Evolutionary conservation across 192 early-diverging fungal genomes (phyloP), one percentile per base, ranked within the genome.

Genomic region (Dimargaris cristalligena): DNA sequence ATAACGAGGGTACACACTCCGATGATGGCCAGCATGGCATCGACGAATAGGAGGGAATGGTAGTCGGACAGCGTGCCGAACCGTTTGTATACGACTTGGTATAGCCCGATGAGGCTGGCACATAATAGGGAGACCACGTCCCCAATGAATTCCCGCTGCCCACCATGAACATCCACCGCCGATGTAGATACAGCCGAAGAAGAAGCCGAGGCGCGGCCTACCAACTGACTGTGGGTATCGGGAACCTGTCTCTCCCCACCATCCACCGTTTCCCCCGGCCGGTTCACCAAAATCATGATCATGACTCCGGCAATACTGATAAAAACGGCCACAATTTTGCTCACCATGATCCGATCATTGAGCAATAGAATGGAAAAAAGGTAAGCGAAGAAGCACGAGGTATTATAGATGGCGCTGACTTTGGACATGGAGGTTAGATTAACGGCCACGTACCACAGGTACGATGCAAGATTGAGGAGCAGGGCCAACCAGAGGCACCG

Each of bases 351-450:
- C 25, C 69, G 72, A 57, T 91, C 89, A 41, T 75, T 72, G 8
- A 88, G 67, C 52, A 91, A 61, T 44, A 79, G 45, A 14, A 88
- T 66, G 11, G 89, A 89, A 59, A 91, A 87, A 20, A 86, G 33
- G 59, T 91, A 91, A 16, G 85, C 85, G 67, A 83, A 91, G 62
- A 91, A 89, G 60, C 84, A 88, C 23, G 78, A 75, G 25, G 77
- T 87, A 68, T 91, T 89, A 77, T 86, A 87, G 38, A 87, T 84
- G 10, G 86, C 89, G 0, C 84, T 89, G 41, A 89, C 66, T 58
- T 81, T 87, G 23, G 84, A 78, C 80, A 87, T 89, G 33, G 82
- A 75, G 6, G 78, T 84, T 41, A 85, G 67, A 9, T 75, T 76
- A 31, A 88, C 78, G 13, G 84, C 79, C 45, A 80, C 66, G 55